Base-by-base conservation (phyloP, 2,329 filamentous ascomycete species). In the Neonectria sp. region DNA sequence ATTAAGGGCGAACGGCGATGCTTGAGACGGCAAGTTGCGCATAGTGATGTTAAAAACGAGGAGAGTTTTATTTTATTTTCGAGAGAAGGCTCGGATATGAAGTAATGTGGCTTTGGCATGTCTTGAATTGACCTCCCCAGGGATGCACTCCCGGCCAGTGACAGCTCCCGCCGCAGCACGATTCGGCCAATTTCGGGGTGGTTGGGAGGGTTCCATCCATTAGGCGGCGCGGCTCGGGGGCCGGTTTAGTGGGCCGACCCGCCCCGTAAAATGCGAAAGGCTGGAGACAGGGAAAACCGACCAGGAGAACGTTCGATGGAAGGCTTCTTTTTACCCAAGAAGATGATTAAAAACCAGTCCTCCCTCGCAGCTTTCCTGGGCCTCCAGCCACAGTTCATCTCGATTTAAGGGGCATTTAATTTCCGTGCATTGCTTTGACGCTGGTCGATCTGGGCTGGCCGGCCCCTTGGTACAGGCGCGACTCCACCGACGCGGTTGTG, bases 161-260 rank as follows among this genome's bases (percentile, higher is more conserved):
- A 29, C 45, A 46, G 31, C 33, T 21, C 52, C 24, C 43, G 51
- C 62, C 60, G 31, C 51, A 60, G 35, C 55, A 51, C 35, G 35
- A 53, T 53, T 66, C 45, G 46, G 64, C 46, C 58, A 46, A 40
- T 53, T 57, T 66, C 35, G 40, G 63, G 59, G 63, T 57, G 63
- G 63, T 63, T 66, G 64, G 64, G 64, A n/a, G 43, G 53, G 52
- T 55, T 37, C 6, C 37, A 40, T 40, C 37, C 37, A 40, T 40
- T 40, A 17, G 52, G 52, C 24, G 52, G 33, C 15, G 33, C 33
- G 61, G 61, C 61, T 27, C 55, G 53, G 43, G 25, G 52, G 29
- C 51, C 51, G 63, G 52, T 48, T 56, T 49, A 61, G 63, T 56
- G 63, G 63, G 43, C 49, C 62, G 15, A 53, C 46, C 53, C 53